These are phyloP conservation scores for Aureobasidium uvarum DNA, from an alignment of 2,329 filamentous ascomycete genomes.

Conservation along the genomic window DNA sequence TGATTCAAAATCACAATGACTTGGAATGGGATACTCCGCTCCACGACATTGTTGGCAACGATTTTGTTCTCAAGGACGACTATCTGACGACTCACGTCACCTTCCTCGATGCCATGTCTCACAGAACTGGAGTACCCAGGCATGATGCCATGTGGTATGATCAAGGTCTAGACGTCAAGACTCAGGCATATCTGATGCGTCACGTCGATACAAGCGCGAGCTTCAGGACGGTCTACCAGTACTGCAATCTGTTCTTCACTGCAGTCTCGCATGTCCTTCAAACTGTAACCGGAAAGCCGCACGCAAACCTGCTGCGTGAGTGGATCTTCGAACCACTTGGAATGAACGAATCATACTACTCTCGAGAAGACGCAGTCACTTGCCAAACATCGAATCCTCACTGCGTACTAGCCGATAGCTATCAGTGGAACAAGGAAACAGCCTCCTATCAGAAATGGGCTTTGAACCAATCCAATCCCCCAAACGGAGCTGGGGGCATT, in stretches of 20 bases:
- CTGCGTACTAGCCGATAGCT: slow-evolving; percentile 31
- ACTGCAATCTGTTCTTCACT: slow-evolving; percentile 56
- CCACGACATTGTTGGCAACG: slow-evolving; percentile 38
- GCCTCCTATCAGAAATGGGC: slow-evolving; percentile 23
- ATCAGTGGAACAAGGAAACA: slow-evolving; percentile 32
- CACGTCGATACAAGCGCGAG: slow-evolving; percentile 42
- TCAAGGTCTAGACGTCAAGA: slow-evolving; percentile 36
- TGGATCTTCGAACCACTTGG: slow-evolving; percentile 44
- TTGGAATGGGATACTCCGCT: slow-evolving; percentile 41
- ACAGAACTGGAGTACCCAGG: slow-evolving; percentile 40
- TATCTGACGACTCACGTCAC: slow-evolving; percentile 36
- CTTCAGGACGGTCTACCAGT: slow-evolving; percentile 48
- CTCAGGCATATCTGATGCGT: slow-evolving; percentile 45
- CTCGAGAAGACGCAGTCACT: slow-evolving; percentile 38
- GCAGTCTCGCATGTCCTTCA: slow-evolving; percentile 50
- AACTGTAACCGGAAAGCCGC: slow-evolving; percentile 41
- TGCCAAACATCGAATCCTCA: slow-evolving; percentile 25
- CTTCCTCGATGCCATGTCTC: slow-evolving; percentile 39
- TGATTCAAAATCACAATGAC: slow-evolving; percentile 35
- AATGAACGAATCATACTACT: slow-evolving; percentile 45
- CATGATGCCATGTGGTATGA: slow-evolving; percentile 36
- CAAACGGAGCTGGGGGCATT: slow-evolving; percentile 33
- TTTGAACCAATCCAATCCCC: slow-evolving; percentile 27
- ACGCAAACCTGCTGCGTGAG: slow-evolving; percentile 38
- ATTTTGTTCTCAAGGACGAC: slow-evolving; percentile 39